phyloP scores from a whole-genome alignment of 495 filamentous ascomycete species.

The Alectoria sarmentosa region DNA sequence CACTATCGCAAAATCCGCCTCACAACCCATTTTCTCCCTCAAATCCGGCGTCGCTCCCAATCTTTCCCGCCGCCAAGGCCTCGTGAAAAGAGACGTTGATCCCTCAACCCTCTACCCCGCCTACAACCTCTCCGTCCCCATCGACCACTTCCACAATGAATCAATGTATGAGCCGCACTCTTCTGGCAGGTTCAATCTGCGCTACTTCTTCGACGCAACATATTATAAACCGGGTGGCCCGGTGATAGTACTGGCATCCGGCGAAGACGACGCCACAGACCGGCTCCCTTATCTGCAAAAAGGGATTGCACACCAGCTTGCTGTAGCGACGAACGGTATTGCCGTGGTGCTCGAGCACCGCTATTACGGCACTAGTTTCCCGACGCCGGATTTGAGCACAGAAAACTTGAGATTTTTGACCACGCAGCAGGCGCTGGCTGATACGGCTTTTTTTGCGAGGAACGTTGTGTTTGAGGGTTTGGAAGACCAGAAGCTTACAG shows the following conservation, averaged over 20 bases:
- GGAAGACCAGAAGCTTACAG: conserved; percentile 53
- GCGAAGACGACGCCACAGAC: conserved; percentile 51
- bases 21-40: background rate
- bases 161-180: conserved; percentile 61
- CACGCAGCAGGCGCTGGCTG: conserved; percentile 67
- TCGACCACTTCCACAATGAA: conserved; percentile 73
- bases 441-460: conserved; percentile 63
- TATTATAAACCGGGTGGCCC: conserved; percentile 64
- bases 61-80: background rate
- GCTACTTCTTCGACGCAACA: conserved; percentile 66
- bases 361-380: conserved; percentile 62
- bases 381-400: conserved; percentile 50
- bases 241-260: conserved; percentile 61
- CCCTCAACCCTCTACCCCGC: conserved; percentile 44
- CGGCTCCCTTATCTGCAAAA: conserved; percentile 62
- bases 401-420: conserved; percentile 65
- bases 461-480: conserved; percentile 58
- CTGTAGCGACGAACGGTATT: conserved; percentile 57
- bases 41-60: background rate
- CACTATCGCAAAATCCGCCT: background rate
- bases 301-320: conserved; percentile 57
- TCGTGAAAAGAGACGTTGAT: conserved; percentile 31
- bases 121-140: conserved; percentile 57
- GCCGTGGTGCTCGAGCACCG: conserved; percentile 70
- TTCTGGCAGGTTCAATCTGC: conserved; percentile 49